Evolutionary conservation across 768 basidiomycete genomes (phyloP).

Genomic region (Tulasnella sp.): DNA sequence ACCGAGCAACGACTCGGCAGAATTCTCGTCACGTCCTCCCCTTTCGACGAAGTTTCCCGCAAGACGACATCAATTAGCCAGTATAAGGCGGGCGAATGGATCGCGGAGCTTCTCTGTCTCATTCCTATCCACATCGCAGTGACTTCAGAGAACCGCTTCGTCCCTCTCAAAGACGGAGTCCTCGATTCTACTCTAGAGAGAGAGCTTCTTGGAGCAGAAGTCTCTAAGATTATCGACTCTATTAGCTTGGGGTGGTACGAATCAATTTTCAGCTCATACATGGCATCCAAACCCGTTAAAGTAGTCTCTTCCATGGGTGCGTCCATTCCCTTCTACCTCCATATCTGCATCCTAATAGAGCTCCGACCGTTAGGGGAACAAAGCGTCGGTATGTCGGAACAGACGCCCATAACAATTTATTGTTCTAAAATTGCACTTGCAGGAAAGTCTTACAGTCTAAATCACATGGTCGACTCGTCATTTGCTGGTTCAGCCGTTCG

Average conservation of each 20-base stretch:
- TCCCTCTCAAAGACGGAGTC: constrained; percentile 54
- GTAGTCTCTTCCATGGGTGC: constrained; percentile 60
- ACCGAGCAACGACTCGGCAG: constrained; percentile 29
- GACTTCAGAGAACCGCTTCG: constrained; percentile 50
- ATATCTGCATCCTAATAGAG: neutral
- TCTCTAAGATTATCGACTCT: constrained; percentile 48
- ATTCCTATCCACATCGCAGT: constrained; percentile 60
- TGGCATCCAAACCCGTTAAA: constrained; percentile 54
- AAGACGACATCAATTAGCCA: constrained; percentile 12
- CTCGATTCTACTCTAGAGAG: constrained; percentile 44
- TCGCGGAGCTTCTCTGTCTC: constrained; percentile 51
- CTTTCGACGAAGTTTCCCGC: constrained; percentile 25
- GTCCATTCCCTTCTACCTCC: neutral
- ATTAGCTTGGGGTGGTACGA: constrained; percentile 61
- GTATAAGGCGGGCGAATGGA: constrained; percentile 52
- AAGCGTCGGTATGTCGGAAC: constrained; percentile 12
- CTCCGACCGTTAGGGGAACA: constrained; percentile 9
- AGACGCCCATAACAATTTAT: neutral
- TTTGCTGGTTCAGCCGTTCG: constrained; percentile 45
- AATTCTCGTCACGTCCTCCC: neutral
- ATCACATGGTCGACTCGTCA: constrained; percentile 56
- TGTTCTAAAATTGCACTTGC: constrained; percentile 28
- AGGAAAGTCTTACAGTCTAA: constrained; percentile 52
- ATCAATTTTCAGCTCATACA: constrained; percentile 53
- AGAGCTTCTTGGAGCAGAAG: constrained; percentile 50